Evolutionary conservation across 2,329 filamentous ascomycete genomes (phyloP).

Genomic region (Ceratocystis papillata): DNA sequence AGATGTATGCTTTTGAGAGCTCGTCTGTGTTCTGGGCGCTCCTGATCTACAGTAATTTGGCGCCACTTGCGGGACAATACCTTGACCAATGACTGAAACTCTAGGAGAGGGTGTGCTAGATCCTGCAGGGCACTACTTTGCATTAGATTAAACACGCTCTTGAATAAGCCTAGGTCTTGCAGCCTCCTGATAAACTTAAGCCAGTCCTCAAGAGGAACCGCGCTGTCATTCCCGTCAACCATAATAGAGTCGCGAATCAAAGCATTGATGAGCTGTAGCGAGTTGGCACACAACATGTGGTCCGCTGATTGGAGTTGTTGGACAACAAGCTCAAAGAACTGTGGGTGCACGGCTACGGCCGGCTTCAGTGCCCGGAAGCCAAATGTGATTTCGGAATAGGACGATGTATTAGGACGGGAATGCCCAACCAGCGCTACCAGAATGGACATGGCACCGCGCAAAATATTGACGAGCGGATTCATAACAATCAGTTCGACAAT

Average conservation of each 20-base stretch:
- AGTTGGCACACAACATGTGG: conserved; percentile 89
- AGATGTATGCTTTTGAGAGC: conserved; percentile 78
- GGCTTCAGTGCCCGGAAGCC: conserved; percentile 89
- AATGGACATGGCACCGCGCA: conserved; percentile 93
- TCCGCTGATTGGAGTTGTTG: conserved; percentile 86
- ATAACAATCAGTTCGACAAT: conserved; percentile 89
- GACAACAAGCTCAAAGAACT: conserved; percentile 90
- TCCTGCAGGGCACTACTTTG: conserved; percentile 88
- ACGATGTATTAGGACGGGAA: conserved; percentile 53
- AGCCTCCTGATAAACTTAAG: conserved; percentile 87
- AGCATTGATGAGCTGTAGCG: conserved; percentile 88
- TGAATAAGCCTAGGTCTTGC: conserved; percentile 86
- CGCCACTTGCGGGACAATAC: conserved; percentile 78
- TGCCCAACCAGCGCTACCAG: conserved; percentile 86
- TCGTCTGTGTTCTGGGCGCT: conserved; percentile 76
- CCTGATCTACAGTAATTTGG: conserved; percentile 71
- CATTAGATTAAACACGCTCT: conserved; percentile 86
- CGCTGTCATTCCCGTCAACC: conserved; percentile 43
- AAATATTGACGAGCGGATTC: conserved; percentile 92
- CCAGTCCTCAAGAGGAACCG: conserved; percentile 59
- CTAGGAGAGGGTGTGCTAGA: conserved; percentile 74
- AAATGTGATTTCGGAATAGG: conserved; percentile 43
- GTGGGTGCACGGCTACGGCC: conserved; percentile 78
- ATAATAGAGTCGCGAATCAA: conserved; percentile 85
- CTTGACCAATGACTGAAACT: conserved; percentile 89